These are phyloP conservation scores for Syzygium jambos DNA, from an alignment of 345 rosid species.

Conservation along the genomic window DNA sequence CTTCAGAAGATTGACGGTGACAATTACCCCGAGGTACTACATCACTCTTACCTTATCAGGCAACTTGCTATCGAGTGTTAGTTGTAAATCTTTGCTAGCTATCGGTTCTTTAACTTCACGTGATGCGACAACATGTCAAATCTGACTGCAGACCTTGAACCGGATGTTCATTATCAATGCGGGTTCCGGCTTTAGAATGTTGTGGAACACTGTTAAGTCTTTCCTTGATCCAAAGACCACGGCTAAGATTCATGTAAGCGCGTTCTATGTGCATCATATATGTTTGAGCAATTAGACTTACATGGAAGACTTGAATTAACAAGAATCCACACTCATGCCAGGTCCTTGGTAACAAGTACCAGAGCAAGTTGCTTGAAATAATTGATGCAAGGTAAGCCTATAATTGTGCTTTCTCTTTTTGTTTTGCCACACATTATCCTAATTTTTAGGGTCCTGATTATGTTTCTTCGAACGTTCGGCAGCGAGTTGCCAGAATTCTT, in stretches of 20 bases:
- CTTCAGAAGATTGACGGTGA: constrained; percentile 89
- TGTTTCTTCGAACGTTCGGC: neutral
- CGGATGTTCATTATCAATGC: constrained; percentile 99
- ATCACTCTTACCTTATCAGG: neutral
- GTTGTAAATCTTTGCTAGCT: neutral
- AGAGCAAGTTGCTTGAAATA: constrained; percentile 90
- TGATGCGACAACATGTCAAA: neutral
- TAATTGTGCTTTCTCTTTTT: neutral
- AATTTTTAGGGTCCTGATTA: too few relatives aligned
- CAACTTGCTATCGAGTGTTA: neutral
- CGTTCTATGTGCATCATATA: neutral
- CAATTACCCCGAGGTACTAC: constrained; percentile 85
- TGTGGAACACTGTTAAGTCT: constrained; percentile 93
- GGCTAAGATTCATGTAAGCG: constrained; percentile 82
- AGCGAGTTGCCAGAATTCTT: constrained; percentile 90
- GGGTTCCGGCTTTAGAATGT: constrained; percentile 96
- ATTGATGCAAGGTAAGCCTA: constrained; percentile 60
- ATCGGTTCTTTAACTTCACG: neutral
- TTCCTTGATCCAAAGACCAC: constrained; percentile 98
- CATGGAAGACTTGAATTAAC: constrained; percentile 1
- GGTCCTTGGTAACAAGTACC: constrained; percentile 95
- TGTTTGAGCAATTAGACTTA: neutral
- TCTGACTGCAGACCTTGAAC: constrained; percentile 57
- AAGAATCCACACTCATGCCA: constrained; percentile 8
- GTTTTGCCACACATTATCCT: neutral